phyloP scores from a whole-genome alignment of 768 basidiomycete genomes.

The Hysterangium stoloniferum region DNA sequence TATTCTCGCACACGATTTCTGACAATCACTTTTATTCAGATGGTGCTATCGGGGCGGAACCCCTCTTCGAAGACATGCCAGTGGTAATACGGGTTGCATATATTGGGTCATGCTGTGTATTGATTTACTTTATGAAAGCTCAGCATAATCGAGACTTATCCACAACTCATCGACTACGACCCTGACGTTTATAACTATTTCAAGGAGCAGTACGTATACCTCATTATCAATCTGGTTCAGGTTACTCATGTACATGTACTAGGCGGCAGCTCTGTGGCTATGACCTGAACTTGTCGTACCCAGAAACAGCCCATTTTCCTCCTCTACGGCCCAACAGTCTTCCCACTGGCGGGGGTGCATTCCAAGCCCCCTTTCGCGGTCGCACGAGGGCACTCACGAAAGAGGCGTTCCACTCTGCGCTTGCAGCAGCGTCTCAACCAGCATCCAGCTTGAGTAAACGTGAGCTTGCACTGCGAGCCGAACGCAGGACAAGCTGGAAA shows the following conservation, averaged over 20 bases:
- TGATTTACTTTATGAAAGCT: slow-evolving; percentile 32
- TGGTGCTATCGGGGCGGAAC: slow-evolving; percentile 45
- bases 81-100: too few species aligned
- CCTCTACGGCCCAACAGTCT: slow-evolving; percentile 14
- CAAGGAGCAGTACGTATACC: slow-evolving; percentile 51
- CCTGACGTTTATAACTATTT: slow-evolving; percentile 52
- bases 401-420: background rate
- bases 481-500: slow-evolving; percentile 25
- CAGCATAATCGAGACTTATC: slow-evolving; percentile 59
- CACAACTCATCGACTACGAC: slow-evolving; percentile 70
- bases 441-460: slow-evolving; percentile 1
- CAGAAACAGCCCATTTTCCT: slow-evolving; percentile 48
- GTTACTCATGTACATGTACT: too few species aligned
- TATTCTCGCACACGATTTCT: too few species aligned
- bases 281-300: slow-evolving; percentile 62
- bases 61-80: slow-evolving; percentile 45
- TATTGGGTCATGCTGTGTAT: too few species aligned
- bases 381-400: background rate
- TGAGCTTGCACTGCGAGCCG: background rate
- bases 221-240: too few species aligned
- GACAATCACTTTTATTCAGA: slow-evolving; percentile 28
- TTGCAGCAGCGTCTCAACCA: background rate
- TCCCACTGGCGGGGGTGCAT: slow-evolving; percentile 12
- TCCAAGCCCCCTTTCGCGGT: background rate
- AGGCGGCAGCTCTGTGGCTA: slow-evolving; percentile 58